Percentiles rank a stretch among this genome's conserved stretches.
These are phyloP conservation scores for Ogataea corticis DNA, from an alignment of 805 yeast species.

Conservation along the genomic window DNA sequence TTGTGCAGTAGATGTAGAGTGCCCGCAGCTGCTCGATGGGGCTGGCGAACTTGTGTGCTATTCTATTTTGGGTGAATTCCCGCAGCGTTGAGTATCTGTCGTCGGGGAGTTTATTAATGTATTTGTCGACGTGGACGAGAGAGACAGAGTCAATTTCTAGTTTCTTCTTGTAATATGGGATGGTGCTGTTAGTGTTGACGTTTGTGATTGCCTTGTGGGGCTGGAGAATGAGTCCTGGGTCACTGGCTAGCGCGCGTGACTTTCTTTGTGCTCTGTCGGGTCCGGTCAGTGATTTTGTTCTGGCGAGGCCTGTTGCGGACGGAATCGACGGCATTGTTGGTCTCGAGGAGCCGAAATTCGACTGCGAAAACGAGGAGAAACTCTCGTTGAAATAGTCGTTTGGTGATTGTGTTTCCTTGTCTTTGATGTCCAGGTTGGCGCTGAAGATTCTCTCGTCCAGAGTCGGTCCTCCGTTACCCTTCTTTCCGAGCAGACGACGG, in stretches of 20 bases:
- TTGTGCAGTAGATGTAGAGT: slow-evolving; percentile 60
- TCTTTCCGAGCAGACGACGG: slow-evolving; percentile 41
- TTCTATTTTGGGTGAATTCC: slow-evolving; percentile 53
- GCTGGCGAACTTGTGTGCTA: slow-evolving; percentile 52
- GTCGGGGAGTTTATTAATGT: slow-evolving; percentile 38
- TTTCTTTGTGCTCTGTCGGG: slow-evolving; percentile 72
- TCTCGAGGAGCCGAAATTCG: not conserved
- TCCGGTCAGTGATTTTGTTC: slow-evolving; percentile 69
- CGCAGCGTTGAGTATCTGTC: slow-evolving; percentile 48
- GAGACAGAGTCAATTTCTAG: slow-evolving; percentile 26
- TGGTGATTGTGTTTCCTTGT: too few species aligned
- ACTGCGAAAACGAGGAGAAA: slow-evolving; percentile 33
- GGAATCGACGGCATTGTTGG: not conserved
- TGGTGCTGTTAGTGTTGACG: slow-evolving; percentile 49
- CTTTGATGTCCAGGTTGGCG: slow-evolving; percentile 2
- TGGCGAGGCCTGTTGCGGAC: slow-evolving; percentile 49
- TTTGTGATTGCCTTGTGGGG: slow-evolving; percentile 52
- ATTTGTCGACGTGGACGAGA: slow-evolving; percentile 44
- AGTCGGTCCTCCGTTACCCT: slow-evolving; percentile 31
- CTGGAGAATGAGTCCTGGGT: slow-evolving; percentile 63
- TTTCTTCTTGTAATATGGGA: slow-evolving; percentile 8
- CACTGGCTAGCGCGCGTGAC: slow-evolving; percentile 57
- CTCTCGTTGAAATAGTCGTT: not conserved
- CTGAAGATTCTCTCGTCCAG: slow-evolving; percentile 36
- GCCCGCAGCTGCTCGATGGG: slow-evolving; percentile 67